Evolutionary conservation across 345 rosid genomes (phyloP), one percentile per base, ranked within the genome.

Genomic region (Sonneratia alba): DNA sequence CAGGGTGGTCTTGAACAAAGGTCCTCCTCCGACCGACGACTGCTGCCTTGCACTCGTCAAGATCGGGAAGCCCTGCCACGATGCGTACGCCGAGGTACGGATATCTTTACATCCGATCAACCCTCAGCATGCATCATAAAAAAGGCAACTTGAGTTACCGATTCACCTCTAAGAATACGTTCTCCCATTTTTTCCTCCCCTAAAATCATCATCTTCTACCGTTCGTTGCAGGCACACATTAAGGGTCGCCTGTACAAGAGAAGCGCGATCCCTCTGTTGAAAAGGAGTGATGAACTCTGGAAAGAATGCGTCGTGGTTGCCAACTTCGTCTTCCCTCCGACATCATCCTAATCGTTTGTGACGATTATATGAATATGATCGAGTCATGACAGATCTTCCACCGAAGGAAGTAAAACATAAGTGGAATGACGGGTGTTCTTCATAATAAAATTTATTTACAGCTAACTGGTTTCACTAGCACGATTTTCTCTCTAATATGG

Each of bases 41-140:
- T 59, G 36, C 6, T 59, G 64, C 64, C 1, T 11, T 1, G 36
- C 34, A 21, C 64, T 59, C 12, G 64, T 59, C 0, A 22, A 59
- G 64, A 59, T n/a, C 36, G 64, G 64, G 64, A 59, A 59, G 6
- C 64, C 36, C 36, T 59, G 64, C 36, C 64, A 59, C 12, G 64
- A 59, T n/a, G 34, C 64, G 14, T 59, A 5, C 64, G 21, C 64
- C 3, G 15, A 24, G 7, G 64, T 22, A 59, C 9, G 14, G 14
- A 48, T 16, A 48, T 2, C 53, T 11, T 11, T 2, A 48, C 53
- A 2, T 48, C 18, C 43, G 9, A 4, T 40, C 43, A 40, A 40
- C 43, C 43, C 9, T 40, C 32, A 40, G 43, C 43, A 40, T 40
- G 9, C 9, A 40, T 40, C 9, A 27, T 27, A 27, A 27, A 27